A percentile compares a stretch with the other conserved stretches of the same genome.
phyloP scores from a whole-genome alignment of 352 stramenopile genomes.

The Lagenidium sp. region DNA sequence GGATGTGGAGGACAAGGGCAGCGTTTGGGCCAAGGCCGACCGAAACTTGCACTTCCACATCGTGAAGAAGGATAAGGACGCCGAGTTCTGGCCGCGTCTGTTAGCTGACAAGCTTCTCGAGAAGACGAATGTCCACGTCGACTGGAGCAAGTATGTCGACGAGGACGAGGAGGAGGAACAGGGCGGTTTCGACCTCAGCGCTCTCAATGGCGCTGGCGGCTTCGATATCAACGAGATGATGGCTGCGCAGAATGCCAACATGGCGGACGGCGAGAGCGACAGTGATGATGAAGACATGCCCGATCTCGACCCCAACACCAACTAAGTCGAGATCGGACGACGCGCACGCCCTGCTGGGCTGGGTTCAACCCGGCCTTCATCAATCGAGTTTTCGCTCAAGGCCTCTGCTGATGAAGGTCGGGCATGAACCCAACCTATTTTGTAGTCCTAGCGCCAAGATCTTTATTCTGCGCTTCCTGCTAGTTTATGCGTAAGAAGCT shows the following conservation, averaged over 20 bases:
- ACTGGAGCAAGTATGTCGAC: conserved; percentile 96
- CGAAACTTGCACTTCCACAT: conserved; percentile 95
- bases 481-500: too few species aligned
- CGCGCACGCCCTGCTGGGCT: too few species aligned
- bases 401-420: too few species aligned
- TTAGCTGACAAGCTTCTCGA: conserved; percentile 94
- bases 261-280: conserved; percentile 63
- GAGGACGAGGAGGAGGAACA: conserved; percentile 94
- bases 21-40: conserved; percentile 93
- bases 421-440: too few species aligned
- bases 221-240: conserved; percentile 96
- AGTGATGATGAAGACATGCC: conserved; percentile 82
- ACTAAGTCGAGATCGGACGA: conserved; percentile 1
- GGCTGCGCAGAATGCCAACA: conserved; percentile 72
- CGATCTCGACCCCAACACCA: conserved; percentile 65
- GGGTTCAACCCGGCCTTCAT: too few species aligned
- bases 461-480: too few species aligned
- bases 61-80: conserved; percentile 91
- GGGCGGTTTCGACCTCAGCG: conserved; percentile 80
- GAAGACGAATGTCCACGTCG: conserved; percentile 95
- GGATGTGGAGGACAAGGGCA: conserved; percentile 83
- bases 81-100: conserved; percentile 94
- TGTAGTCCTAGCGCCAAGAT: too few species aligned
- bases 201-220: conserved; percentile 75
- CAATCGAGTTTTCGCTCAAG: too few species aligned